phyloP scores from a whole-genome alignment of 176 grass and related monocot genomes.

The Raddia distichophylla region DNA sequence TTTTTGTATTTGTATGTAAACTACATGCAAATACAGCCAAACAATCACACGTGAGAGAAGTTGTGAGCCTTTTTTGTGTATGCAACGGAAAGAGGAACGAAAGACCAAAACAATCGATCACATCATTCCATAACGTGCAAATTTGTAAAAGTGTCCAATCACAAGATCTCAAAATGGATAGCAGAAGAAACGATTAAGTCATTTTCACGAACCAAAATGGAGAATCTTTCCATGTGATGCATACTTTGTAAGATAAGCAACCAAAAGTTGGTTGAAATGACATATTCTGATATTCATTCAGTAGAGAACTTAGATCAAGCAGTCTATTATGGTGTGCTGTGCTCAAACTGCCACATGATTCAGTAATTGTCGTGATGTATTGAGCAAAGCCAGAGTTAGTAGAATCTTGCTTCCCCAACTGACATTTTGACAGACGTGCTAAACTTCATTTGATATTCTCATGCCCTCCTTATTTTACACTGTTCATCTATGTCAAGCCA shows the following conservation, averaged over 20 bases:
- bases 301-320: slow-evolving; percentile 7
- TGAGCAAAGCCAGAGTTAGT: background rate
- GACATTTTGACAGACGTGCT: background rate
- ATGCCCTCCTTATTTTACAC: background rate
- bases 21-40: background rate
- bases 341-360: background rate
- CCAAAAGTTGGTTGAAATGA: slow-evolving; percentile 11
- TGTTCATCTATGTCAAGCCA: slow-evolving; percentile 10
- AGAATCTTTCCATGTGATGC: background rate
- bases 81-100: background rate
- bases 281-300: background rate
- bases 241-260: background rate
- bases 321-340: background rate
- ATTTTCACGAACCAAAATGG: slow-evolving; percentile 4
- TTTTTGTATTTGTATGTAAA: slow-evolving; percentile 20
- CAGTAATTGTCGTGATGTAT: slow-evolving; percentile 1
- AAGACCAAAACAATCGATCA: background rate
- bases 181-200: slow-evolving; percentile 1
- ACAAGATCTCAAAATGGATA: slow-evolving; percentile 16
- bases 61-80: background rate
- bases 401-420: slow-evolving; percentile 6
- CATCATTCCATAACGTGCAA: background rate
- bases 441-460: slow-evolving; percentile 3
- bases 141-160: background rate
- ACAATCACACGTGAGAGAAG: background rate